phyloP scores from a whole-genome alignment of 2,329 filamentous ascomycete genomes.

The Podosphaera xanthii region DNA sequence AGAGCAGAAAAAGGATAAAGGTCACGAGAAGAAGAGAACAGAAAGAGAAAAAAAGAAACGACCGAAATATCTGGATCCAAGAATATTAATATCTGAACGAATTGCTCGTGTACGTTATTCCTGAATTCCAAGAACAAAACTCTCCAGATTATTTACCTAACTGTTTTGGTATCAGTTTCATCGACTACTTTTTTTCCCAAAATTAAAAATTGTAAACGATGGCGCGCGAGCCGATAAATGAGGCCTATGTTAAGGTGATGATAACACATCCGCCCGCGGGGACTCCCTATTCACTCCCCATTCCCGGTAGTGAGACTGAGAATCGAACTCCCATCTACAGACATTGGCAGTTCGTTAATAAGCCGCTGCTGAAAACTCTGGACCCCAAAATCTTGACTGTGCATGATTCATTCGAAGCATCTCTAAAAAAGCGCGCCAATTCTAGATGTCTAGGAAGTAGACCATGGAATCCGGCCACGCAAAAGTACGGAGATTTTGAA shows the following conservation, averaged over 20 bases:
- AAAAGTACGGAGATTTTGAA: conserved; percentile 50
- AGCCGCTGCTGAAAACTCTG: conserved; percentile 44
- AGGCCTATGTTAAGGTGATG: conserved; percentile 9
- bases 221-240: conserved; percentile 4
- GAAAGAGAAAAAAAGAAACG: too few species aligned
- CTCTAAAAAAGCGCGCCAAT: conserved; percentile 38
- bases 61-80: too few species aligned
- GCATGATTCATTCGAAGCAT: conserved; percentile 59
- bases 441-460: conserved; percentile 59
- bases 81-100: too few species aligned
- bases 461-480: conserved; percentile 51
- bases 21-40: too few species aligned
- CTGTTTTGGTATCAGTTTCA: background rate
- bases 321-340: conserved; percentile 60
- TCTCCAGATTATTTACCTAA: background rate
- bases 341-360: conserved; percentile 56
- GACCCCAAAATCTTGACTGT: conserved; percentile 49
- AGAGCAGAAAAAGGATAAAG: too few species aligned
- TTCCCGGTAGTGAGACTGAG: conserved; percentile 52
- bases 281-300: conserved; percentile 47
- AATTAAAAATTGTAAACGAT: background rate
- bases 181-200: background rate
- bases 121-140: too few species aligned
- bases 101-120: too few species aligned
- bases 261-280: conserved; percentile 13